A percentile compares a stretch with the other conserved stretches of the same genome.
Evolutionary conservation across 106 monocot species (phyloP).

Genomic region (Allium fistulosum): DNA sequence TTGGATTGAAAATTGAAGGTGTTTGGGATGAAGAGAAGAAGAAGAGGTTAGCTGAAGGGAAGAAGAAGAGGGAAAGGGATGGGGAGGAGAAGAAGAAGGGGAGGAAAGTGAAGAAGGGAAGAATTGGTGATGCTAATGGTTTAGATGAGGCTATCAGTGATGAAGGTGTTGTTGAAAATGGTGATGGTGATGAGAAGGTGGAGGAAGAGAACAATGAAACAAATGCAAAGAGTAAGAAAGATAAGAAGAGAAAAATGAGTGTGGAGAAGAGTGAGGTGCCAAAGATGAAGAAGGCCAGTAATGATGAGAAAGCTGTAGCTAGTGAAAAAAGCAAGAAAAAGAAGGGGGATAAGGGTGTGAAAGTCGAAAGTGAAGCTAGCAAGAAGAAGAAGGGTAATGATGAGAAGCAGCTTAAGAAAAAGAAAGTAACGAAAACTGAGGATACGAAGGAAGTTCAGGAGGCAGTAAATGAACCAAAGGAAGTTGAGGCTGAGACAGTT

Average conservation of each 20-base stretch:
- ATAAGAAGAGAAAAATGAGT: background rate
- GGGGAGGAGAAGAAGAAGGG: background rate
- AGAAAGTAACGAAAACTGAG: background rate
- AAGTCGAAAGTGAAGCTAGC: background rate
- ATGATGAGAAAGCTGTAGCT: background rate
- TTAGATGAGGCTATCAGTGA: background rate
- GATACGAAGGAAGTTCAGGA: background rate
- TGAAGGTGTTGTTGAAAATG: background rate
- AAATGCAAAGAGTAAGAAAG: background rate
- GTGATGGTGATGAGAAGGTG: background rate
- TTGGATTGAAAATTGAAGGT: conserved; percentile 28
- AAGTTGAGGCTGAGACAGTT: background rate
- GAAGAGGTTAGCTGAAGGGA: background rate
- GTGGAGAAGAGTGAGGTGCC: conserved; percentile 6
- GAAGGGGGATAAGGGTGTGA: background rate
- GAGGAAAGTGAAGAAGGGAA: conserved; percentile 2
- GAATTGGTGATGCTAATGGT: background rate
- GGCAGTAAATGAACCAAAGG: background rate
- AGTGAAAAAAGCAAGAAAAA: background rate
- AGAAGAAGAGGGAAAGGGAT: background rate
- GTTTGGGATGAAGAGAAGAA: background rate
- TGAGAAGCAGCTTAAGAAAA: conserved; percentile 1
- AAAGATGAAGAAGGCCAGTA: conserved; percentile 8
- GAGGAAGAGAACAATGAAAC: background rate
- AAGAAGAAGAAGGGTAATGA: background rate